phyloP scores from a whole-genome alignment of 345 rosid species.

The Arabidopsis suecica region DNA sequence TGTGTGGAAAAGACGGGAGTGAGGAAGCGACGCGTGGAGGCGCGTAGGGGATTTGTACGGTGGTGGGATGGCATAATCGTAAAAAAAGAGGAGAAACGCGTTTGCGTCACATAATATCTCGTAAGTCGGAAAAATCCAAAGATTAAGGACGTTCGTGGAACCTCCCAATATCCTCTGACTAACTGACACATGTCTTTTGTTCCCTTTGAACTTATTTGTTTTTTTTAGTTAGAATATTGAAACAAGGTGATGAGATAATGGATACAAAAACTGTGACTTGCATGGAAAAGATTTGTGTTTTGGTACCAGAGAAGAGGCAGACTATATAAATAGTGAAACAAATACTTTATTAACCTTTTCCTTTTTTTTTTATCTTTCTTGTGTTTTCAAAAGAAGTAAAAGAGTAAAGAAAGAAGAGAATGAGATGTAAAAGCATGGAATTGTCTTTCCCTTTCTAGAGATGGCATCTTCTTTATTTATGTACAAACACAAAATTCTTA shows the following conservation, averaged over 20 bases:
- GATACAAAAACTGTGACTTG: slow-evolving; percentile 20
- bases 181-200: slow-evolving; percentile 8
- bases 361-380: background rate
- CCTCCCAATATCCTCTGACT: slow-evolving; percentile 7
- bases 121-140: slow-evolving; percentile 12
- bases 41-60: slow-evolving; percentile 15
- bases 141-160: slow-evolving; percentile 26
- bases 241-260: background rate
- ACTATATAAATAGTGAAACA: slow-evolving; percentile 25
- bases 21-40: slow-evolving; percentile 15
- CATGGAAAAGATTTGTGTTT: slow-evolving; percentile 28
- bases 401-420: background rate
- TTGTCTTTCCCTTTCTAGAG: background rate
- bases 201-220: background rate
- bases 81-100: slow-evolving; percentile 31
- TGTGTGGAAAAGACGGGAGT: background rate
- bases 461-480: slow-evolving; percentile 7
- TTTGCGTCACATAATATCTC: slow-evolving; percentile 25
- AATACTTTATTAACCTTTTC: background rate
- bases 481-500: background rate
- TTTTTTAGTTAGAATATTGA: background rate
- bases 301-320: slow-evolving; percentile 10
- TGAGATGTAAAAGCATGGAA: slow-evolving; percentile 22
- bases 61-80: slow-evolving; percentile 9
- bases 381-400: background rate